Evolutionary conservation across 2,329 filamentous ascomycete species (phyloP), one percentile per base, ranked within the genome.

Genomic region (Canariomyces notabilis): DNA sequence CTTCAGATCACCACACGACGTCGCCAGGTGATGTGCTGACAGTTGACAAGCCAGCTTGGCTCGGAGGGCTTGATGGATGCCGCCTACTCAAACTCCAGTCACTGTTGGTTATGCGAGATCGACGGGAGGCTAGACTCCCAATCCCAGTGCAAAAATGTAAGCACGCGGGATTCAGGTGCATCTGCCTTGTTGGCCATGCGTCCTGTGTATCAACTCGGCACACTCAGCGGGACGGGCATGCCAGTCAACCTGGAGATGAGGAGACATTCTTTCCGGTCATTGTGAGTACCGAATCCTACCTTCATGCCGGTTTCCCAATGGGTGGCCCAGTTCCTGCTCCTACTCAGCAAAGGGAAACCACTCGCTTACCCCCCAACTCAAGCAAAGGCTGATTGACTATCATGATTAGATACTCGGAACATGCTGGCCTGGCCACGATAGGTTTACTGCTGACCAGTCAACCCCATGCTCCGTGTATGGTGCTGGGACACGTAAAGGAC

Each of bases 1-100:
- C 45, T 46, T 45, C 39, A 41, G 42, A 33, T 42, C 42, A 31
- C 37, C 42, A 44, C 52, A 57, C 53, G 49, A 19, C 37, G 34
- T 35, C 37, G 37, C 44, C 53, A 50, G 51, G 42, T 55, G 50
- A 55, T 52, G 42, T 45, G 12, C 37, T 11, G 39, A 20, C 32
- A 39, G 20, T 14, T 19, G 19, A 32, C n/a, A 32, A 21, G 29
- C 22, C 14, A 32, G 33, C 43, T 46, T 47, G 36, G 43, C 38
- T 31, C 32, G 18, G 37, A 38, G 38, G 33, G 41, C 15, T n/a
- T n/a, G 12, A 35, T 19, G 3, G 33, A 35, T 18, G 8, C 15
- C 32, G n/a, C 32, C 16, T 8, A 9, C 26, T 29, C 26, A 3
- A 29, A 29, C n/a, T n/a, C n/a, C n/a, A n/a, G 32, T 37, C 22